Evolutionary conservation across 495 filamentous ascomycete genomes (phyloP).

Genomic region (Pyronema omphalodes): DNA sequence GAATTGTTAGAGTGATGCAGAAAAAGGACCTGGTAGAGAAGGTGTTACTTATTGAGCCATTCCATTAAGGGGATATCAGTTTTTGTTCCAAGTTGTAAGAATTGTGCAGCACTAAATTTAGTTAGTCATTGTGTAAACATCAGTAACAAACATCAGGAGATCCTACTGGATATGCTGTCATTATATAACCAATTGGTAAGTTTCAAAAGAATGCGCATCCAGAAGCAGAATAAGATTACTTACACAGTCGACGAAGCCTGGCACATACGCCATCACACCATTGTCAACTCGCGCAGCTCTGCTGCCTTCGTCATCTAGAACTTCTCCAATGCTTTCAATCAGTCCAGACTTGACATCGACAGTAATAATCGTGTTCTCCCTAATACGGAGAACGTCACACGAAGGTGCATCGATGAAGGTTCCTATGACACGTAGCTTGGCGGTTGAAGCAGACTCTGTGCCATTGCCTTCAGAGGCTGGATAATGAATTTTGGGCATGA

Average conservation of each 20-base stretch:
- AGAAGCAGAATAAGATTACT: background rate
- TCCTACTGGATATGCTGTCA: conserved; percentile 7
- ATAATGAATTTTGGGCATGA: too few relatives aligned
- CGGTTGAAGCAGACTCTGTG: background rate
- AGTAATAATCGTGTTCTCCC: conserved; percentile 7
- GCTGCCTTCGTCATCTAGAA: background rate
- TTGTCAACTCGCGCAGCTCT: background rate
- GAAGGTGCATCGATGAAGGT: conserved; percentile 19
- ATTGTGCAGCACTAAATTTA: conserved; percentile 16
- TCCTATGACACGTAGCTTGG: conserved; percentile 1
- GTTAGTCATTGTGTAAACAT: background rate
- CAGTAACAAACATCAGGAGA: background rate
- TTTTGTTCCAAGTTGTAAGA: conserved; percentile 17
- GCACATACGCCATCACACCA: background rate
- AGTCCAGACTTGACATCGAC: background rate
- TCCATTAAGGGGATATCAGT: conserved; percentile 18
- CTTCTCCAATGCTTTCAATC: background rate
- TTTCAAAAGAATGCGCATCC: background rate
- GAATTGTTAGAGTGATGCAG: too few relatives aligned
- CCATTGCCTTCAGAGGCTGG: too few relatives aligned
- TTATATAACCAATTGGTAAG: background rate
- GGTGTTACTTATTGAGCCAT: conserved; percentile 11
- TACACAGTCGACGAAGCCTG: conserved; percentile 19
- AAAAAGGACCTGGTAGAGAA: background rate
- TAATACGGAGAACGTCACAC: conserved; percentile 6